These are phyloP conservation scores for Orbilia blumenaviensis DNA, from an alignment of 2,329 filamentous ascomycete species.

Conservation along the genomic window DNA sequence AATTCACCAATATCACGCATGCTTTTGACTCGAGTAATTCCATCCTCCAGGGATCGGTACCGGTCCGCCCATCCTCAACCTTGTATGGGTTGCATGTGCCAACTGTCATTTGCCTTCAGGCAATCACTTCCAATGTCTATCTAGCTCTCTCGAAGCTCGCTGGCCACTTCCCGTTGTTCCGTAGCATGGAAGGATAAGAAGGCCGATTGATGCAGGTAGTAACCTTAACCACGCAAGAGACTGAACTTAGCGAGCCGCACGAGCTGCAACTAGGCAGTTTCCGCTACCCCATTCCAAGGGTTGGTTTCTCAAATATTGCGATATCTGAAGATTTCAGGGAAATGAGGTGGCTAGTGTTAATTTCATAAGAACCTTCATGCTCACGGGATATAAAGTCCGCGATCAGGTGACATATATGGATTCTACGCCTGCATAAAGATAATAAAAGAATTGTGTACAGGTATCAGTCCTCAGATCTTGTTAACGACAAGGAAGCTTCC, in stretches of 20 bases:
- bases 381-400: too few relatives aligned
- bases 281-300: neutral
- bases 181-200: conserved; percentile 35
- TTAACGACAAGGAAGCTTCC: neutral
- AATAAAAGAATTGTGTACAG: too few relatives aligned
- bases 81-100: conserved; percentile 42
- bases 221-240: conserved; percentile 13
- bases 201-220: conserved; percentile 27
- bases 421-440: neutral
- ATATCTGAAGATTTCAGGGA: neutral
- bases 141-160: conserved; percentile 18
- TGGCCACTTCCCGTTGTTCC: conserved; percentile 37
- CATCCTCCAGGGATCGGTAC: conserved; percentile 34
- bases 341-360: too few relatives aligned
- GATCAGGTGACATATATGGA: neutral
- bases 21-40: conserved; percentile 5
- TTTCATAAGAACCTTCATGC: too few relatives aligned
- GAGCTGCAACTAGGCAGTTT: conserved; percentile 48
- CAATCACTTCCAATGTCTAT: conserved; percentile 13
- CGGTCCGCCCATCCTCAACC: conserved; percentile 52
- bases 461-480: too few relatives aligned
- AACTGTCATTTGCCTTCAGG: conserved; percentile 44
- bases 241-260: conserved; percentile 44
- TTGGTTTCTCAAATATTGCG: neutral
- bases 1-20: conserved; percentile 50